Conservation (phyloP, 352 stramenopile genomes). For the Phytophthora pinifolia region DNA sequence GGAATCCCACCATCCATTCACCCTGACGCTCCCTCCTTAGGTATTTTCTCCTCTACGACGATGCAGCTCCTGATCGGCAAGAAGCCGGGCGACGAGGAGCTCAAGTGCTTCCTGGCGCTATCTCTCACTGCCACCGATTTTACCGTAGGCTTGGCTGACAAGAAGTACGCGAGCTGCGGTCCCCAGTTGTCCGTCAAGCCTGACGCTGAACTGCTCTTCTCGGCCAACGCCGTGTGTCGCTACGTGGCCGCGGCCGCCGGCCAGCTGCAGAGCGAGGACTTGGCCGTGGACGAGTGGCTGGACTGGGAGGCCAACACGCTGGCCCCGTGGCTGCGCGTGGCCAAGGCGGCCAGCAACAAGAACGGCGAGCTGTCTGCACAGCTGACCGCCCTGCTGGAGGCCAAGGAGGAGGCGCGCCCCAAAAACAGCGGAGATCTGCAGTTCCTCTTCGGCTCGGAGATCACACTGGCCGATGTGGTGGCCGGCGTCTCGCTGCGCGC, state of each 20-base stretch:
- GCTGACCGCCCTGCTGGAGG: slow-evolving; percentile 50
- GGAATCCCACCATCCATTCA: neutral
- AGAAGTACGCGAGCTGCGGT: slow-evolving; percentile 57
- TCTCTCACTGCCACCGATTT: slow-evolving; percentile 48
- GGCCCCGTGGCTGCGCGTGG: slow-evolving; percentile 53
- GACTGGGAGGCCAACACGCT: slow-evolving; percentile 80
- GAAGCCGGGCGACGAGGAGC: slow-evolving; percentile 61
- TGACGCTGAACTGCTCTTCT: slow-evolving; percentile 55
- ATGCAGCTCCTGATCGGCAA: slow-evolving; percentile 77
- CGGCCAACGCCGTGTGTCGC: slow-evolving; percentile 75
- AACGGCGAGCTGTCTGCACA: slow-evolving; percentile 28
- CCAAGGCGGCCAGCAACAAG: slow-evolving; percentile 44
- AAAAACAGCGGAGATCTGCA: slow-evolving; percentile 42
- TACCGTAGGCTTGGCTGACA: slow-evolving; percentile 50
- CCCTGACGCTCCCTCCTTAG: slow-evolving; percentile 2
- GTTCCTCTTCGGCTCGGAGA: slow-evolving; percentile 65
- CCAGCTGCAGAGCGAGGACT: slow-evolving; percentile 63
- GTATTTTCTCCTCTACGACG: too few species aligned
- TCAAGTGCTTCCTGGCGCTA: slow-evolving; percentile 82
- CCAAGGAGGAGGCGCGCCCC: slow-evolving; percentile 61
- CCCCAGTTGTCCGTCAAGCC: slow-evolving; percentile 48
- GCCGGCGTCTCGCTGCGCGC: slow-evolving; percentile 65
- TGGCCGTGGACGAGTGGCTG: slow-evolving; percentile 82
- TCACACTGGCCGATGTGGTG: slow-evolving; percentile 77
- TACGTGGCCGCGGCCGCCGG: slow-evolving; percentile 61